Evolutionary conservation across 176 grass and related monocot species (phyloP).

Genomic region (Cocos nucifera): DNA sequence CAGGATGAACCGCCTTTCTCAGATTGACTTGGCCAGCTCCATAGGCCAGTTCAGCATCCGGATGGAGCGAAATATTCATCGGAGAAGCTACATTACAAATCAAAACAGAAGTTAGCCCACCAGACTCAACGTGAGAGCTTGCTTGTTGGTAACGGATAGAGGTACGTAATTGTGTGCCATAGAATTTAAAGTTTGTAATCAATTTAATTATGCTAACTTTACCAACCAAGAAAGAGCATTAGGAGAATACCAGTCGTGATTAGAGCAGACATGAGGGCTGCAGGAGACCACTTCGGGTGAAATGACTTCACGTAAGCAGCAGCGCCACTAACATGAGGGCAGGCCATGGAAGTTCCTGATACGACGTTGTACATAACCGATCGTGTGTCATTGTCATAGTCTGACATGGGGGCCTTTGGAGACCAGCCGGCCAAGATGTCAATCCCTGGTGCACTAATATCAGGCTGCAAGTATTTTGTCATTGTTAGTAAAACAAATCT

Average conservation of each 20-base stretch:
- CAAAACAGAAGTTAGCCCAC: not conserved
- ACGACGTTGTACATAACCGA: constrained; percentile 22
- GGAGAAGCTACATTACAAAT: constrained; percentile 20
- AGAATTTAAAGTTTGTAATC: too few relatives aligned
- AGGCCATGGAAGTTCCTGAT: constrained; percentile 40
- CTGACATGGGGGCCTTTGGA: not conserved
- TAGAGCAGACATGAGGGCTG: constrained; percentile 44
- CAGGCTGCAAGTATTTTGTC: constrained; percentile 27
- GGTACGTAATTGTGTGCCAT: too few relatives aligned
- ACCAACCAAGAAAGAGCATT: too few relatives aligned
- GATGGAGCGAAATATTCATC: constrained; percentile 28
- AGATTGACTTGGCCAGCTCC: constrained; percentile 36
- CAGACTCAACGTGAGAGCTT: too few relatives aligned
- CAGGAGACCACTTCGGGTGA: constrained; percentile 47
- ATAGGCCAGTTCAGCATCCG: constrained; percentile 28
- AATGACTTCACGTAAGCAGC: constrained; percentile 39
- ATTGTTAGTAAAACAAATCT: too few relatives aligned
- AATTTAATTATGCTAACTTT: too few relatives aligned
- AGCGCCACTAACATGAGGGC: constrained; percentile 19
- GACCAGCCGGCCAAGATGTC: constrained; percentile 46
- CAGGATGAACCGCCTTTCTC: constrained; percentile 5
- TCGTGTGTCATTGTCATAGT: not conserved
- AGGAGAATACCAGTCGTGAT: constrained; percentile 34
- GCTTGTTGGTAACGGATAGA: too few relatives aligned
- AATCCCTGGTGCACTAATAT: constrained; percentile 33